Conservation (phyloP, 2,329 filamentous ascomycete species). For the Sporothrix variecibatus region DNA sequence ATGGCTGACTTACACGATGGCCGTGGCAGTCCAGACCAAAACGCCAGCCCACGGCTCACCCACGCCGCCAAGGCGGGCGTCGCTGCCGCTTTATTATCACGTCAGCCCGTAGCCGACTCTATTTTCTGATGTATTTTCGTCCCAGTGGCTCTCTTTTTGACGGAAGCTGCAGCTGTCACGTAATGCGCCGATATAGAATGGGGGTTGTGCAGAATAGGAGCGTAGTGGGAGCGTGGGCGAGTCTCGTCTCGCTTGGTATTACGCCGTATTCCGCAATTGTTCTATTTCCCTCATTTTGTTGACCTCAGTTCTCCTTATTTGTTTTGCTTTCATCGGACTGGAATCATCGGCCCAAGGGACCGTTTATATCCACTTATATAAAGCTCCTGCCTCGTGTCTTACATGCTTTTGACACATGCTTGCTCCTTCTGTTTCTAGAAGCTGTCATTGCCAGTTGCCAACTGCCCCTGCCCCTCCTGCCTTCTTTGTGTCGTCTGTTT, state of each 20-base stretch:
- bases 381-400: not conserved
- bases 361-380: not conserved
- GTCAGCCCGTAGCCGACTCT: not conserved
- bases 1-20: slow-evolving; percentile 9
- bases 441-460: not conserved
- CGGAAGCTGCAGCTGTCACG: not conserved
- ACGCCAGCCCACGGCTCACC: not conserved
- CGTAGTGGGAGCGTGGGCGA: slow-evolving; percentile 2
- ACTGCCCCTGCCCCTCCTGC: not conserved
- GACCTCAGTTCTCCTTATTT: not conserved
- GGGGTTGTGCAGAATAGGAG: not conserved
- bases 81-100: not conserved
- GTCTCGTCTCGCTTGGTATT: not conserved
- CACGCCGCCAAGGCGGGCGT: not conserved
- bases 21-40: not conserved
- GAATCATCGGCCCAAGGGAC: slow-evolving; percentile 2
- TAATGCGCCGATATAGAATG: slow-evolving; percentile 1
- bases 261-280: not conserved
- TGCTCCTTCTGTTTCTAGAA: not conserved
- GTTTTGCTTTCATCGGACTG: not conserved
- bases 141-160: not conserved
- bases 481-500: slow-evolving; percentile 3
- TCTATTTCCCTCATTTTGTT: not conserved
- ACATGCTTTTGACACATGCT: not conserved
- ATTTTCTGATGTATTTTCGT: not conserved